phyloP scores from a whole-genome alignment of 2,329 filamentous ascomycete genomes.

The Exutisphaerella laricina region DNA sequence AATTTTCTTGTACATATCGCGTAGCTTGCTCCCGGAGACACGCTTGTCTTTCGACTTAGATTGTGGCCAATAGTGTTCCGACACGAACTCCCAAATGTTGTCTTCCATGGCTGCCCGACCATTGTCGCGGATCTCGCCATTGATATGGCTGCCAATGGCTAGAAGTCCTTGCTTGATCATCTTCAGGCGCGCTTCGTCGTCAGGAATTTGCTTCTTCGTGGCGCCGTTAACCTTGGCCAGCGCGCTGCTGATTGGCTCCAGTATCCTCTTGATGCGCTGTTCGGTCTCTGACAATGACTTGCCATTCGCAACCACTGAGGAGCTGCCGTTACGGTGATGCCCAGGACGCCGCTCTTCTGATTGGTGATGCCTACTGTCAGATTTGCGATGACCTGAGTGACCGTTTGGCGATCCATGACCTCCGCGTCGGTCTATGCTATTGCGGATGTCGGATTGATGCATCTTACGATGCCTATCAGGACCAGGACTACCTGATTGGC shows the following conservation, averaged over 20 bases:
- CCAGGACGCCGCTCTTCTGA: slow-evolving; percentile 45
- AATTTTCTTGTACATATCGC: slow-evolving; percentile 35
- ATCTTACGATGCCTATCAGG: slow-evolving; percentile 42
- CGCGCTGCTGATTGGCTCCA: slow-evolving; percentile 57
- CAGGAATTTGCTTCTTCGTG: slow-evolving; percentile 58
- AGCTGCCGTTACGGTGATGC: slow-evolving; percentile 37
- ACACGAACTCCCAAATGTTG: slow-evolving; percentile 34
- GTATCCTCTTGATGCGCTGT: slow-evolving; percentile 47
- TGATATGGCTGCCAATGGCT: slow-evolving; percentile 58
- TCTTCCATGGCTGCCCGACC: slow-evolving; percentile 24
- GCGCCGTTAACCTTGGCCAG: slow-evolving; percentile 56
- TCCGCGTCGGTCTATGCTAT: slow-evolving; percentile 37
- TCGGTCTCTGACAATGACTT: slow-evolving; percentile 41
- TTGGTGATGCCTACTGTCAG: slow-evolving; percentile 48
- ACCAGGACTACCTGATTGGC: slow-evolving; percentile 66
- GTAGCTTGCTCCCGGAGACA: slow-evolving; percentile 33
- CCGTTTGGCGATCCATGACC: slow-evolving; percentile 41
- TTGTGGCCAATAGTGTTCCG: slow-evolving; percentile 34
- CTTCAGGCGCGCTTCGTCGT: slow-evolving; percentile 56
- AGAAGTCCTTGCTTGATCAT: slow-evolving; percentile 58
- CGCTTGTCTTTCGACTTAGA: slow-evolving; percentile 31
- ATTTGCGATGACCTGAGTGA: slow-evolving; percentile 41
- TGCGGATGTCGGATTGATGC: slow-evolving; percentile 28
- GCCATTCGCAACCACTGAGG: slow-evolving; percentile 28
- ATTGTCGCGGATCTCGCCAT: slow-evolving; percentile 37